These are phyloP conservation scores for Tanozyma kutaoensis DNA, from an alignment of 805 yeast species.

Conservation along the genomic window DNA sequence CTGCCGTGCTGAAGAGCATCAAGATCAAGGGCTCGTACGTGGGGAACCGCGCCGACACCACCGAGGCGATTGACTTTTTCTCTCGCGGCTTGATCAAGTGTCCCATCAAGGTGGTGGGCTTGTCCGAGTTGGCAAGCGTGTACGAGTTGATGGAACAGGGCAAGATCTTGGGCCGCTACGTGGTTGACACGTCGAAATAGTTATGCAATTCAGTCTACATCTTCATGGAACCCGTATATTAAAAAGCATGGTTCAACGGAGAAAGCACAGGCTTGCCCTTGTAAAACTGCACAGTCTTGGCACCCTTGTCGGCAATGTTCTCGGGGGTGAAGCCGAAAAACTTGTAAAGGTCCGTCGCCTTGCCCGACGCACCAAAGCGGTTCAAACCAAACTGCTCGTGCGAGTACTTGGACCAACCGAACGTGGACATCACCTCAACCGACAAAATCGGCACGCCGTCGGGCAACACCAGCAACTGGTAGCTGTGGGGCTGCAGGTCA, in stretches of 20 bases:
- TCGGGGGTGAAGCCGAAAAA: conserved; percentile 84
- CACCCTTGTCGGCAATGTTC: conserved; percentile 80
- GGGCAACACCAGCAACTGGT: conserved; percentile 80
- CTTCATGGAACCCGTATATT: conserved; percentile 9
- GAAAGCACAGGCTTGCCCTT: conserved; percentile 60
- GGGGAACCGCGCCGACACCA: conserved; percentile 80
- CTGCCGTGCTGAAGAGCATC: conserved; percentile 60
- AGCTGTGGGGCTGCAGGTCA: conserved; percentile 69
- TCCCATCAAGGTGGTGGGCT: conserved; percentile 64
- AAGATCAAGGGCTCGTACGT: conserved; percentile 73
- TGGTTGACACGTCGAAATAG: conserved; percentile 53
- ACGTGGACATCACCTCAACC: conserved; percentile 83
- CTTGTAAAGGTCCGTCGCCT: conserved; percentile 71
- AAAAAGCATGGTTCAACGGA: conserved; percentile 73
- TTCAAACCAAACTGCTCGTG: conserved; percentile 94
- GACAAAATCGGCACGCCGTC: conserved; percentile 89
- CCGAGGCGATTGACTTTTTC: conserved; percentile 70
- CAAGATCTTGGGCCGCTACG: conserved; percentile 79
- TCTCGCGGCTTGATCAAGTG: conserved; percentile 58
- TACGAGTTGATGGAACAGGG: conserved; percentile 74
- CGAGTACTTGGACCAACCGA: conserved; percentile 90
- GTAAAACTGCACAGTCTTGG: conserved; percentile 69
- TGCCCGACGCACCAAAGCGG: conserved; percentile 96
- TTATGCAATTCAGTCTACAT: no score
- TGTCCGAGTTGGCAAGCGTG: conserved; percentile 55